Percentiles rank a stretch among this genome's conserved stretches.
phyloP scores from a whole-genome alignment of 2,329 filamentous ascomycete genomes.

The Aspergillus pseudoviridinutans region DNA sequence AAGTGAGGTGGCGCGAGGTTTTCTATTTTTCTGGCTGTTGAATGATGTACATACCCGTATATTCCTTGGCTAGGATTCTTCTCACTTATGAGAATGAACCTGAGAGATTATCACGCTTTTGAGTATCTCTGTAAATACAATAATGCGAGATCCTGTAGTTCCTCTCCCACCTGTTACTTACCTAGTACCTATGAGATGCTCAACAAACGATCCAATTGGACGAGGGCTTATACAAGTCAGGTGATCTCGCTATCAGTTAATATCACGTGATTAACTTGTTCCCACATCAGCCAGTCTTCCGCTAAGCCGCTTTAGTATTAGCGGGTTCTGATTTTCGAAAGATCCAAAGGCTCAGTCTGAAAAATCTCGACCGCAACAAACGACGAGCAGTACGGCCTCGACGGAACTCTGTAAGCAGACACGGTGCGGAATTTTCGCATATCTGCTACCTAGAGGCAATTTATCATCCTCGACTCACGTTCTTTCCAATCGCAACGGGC shows the following conservation, averaged over 20 bases:
- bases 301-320: conserved; percentile 26
- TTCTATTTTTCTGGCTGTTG: neutral
- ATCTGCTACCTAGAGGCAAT: conserved; percentile 19
- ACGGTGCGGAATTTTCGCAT: conserved; percentile 20
- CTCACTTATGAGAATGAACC: neutral
- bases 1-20: conserved; percentile 10
- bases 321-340: conserved; percentile 38
- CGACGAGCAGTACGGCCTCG: conserved; percentile 34
- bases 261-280: conserved; percentile 19
- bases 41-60: neutral
- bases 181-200: neutral
- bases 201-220: conserved; percentile 8
- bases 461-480: conserved; percentile 8
- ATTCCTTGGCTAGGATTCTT: neutral
- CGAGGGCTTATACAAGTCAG: conserved; percentile 23
- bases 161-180: neutral
- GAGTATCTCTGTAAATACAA: conserved; percentile 11
- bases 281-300: conserved; percentile 14
- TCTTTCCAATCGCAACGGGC: conserved; percentile 8
- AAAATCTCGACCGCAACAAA: conserved; percentile 39
- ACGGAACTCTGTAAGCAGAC: conserved; percentile 27
- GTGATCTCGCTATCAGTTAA: conserved; percentile 23
- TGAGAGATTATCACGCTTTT: neutral
- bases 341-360: conserved; percentile 33
- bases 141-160: neutral